Evolutionary conservation across 1,139 yeast species (phyloP).

Genomic region (Suhomyces bokatorum): DNA sequence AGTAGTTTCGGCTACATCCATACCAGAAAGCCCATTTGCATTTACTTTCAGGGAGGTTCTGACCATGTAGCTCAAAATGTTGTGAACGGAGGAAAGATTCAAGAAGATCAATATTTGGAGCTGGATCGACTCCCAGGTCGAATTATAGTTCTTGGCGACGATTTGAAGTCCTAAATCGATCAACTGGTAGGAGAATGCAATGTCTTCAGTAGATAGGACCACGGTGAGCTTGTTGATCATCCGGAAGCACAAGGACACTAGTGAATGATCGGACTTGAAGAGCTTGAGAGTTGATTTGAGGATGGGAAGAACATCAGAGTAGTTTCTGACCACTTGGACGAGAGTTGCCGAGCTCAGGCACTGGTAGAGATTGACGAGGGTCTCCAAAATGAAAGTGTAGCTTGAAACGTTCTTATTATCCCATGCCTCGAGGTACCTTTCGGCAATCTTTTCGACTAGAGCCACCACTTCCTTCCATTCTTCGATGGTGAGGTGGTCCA

Average conservation of each 20-base stretch:
- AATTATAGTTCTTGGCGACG: constrained; percentile 27
- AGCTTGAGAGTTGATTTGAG: constrained; percentile 20
- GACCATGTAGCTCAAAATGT: not conserved
- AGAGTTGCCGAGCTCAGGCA: constrained; percentile 27
- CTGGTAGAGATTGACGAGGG: constrained; percentile 28
- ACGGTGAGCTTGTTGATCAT: constrained; percentile 42
- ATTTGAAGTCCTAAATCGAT: constrained; percentile 33
- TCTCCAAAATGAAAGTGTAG: constrained; percentile 28
- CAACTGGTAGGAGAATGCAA: constrained; percentile 30
- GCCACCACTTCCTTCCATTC: constrained; percentile 33
- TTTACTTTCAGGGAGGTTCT: not conserved
- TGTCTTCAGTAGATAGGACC: constrained; percentile 33
- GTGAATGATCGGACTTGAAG: constrained; percentile 26
- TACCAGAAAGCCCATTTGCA: too few species aligned
- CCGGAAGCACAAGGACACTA: constrained; percentile 28
- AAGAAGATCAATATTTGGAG: constrained; percentile 38
- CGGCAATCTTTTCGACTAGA: constrained; percentile 25
- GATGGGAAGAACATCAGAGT: constrained; percentile 25
- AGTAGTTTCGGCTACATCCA: too few species aligned
- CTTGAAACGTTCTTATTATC: constrained; percentile 24
- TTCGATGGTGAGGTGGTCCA: constrained; percentile 36
- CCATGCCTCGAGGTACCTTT: constrained; percentile 8
- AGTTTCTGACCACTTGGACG: constrained; percentile 22
- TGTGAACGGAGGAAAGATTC: constrained; percentile 28
- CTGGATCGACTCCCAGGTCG: constrained; percentile 35